Conservation (phyloP, 73 alveolate species). For the Urostyla sp. region DNA sequence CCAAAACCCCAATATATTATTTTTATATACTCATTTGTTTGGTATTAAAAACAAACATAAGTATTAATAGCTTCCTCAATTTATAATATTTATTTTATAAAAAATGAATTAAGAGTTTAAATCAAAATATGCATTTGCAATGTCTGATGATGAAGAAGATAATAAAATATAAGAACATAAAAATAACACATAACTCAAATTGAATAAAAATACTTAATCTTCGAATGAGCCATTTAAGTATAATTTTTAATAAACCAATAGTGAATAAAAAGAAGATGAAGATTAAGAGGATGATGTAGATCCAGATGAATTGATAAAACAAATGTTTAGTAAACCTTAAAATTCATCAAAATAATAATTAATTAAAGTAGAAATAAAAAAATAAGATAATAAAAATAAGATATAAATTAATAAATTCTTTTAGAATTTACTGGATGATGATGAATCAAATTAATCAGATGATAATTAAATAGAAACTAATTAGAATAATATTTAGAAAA, state of each 20-base stretch:
- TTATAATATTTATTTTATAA: too few relatives aligned
- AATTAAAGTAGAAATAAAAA: too few relatives aligned
- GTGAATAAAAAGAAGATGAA: not conserved
- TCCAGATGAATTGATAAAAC: not conserved
- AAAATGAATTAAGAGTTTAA: not conserved
- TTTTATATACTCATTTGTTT: too few relatives aligned
- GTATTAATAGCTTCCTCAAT: too few relatives aligned
- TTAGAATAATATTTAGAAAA: too few relatives aligned
- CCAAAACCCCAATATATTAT: too few relatives aligned
- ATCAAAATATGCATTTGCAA: not conserved
- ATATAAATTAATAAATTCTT: not conserved
- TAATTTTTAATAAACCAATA: too few relatives aligned
- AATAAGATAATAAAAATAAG: not conserved
- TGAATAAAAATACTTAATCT: not conserved
- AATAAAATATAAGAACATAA: not conserved
- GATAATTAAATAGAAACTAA: too few relatives aligned
- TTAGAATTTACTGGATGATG: not conserved
- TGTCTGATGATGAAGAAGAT: not conserved
- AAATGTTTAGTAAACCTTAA: not conserved
- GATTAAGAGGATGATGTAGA: not conserved
- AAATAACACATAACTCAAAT: not conserved
- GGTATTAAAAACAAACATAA: too few relatives aligned
- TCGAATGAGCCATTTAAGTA: not conserved
- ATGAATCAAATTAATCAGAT: not conserved
- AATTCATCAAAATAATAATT: too few relatives aligned